Base-by-base conservation (phyloP, 495 filamentous ascomycete genomes). In the Pyrenopolyporus hunteri region DNA sequence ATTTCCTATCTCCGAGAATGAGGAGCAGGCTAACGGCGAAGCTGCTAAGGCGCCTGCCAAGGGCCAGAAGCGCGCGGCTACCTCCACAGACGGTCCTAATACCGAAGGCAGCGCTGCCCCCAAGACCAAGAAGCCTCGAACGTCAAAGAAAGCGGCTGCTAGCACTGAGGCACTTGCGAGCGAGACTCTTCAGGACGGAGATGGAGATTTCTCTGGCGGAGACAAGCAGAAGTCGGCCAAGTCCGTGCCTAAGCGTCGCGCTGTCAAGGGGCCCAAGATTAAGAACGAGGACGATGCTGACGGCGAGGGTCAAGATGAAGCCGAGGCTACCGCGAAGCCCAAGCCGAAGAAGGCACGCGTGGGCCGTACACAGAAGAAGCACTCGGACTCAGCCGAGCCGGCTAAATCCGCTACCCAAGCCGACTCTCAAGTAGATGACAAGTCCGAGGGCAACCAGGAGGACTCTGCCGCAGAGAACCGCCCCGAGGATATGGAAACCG, bases 11-110 rank as follows among this genome's bases (percentile, higher is more conserved):
- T 6, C 17, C 10, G 8, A 19, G 35, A 26, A 26, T 32, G 22
- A 39, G 14, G n/a, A n/a, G n/a, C 10, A 43, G 17, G 29, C 19
- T 6, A 20, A 23, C 14, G 23, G 2, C 0, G 31, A 60, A 40
- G 13, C 23, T 11, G 36, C 44, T 23, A 49, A 22, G 32, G 8
- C 14, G 1, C 17, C 47, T 3, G 13, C 28, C 2, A 51, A 40
- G 28, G 26, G 55, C 7, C 26, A 19, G 23, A 58, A 58, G 36
- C 55, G 55, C 8, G 13, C 19, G 0, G 55, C 55, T 5, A 16
- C 45, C n/a, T 35, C 45, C 19, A 33, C 31, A 16, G 28, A 32
- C 31, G 10, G 14, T 25, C 11, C 43, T 6, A 6, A 13, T 11
- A 13, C 13, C 16, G 53, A 39, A 9, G 33, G 1, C 11, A 17